Percentiles rank a stretch among this genome's conserved stretches.
Conservation (phyloP, 2,329 filamentous ascomycete genomes). For the Escovopsis sp. region DNA sequence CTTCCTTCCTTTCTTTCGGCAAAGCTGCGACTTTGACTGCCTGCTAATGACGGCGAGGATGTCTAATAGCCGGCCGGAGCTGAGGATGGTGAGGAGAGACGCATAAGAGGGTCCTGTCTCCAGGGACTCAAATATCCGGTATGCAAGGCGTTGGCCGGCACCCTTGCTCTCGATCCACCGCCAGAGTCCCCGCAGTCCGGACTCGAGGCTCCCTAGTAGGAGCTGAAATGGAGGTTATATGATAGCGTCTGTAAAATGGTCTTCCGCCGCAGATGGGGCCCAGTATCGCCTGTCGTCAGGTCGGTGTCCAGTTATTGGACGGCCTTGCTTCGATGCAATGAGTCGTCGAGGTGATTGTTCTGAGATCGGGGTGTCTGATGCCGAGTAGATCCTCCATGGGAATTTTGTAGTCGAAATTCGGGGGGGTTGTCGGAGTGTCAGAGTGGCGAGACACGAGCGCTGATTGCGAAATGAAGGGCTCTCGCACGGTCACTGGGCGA, state of each 20-base stretch:
- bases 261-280: not conserved
- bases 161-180: too few species aligned
- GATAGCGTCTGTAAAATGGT: not conserved
- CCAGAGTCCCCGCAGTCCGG: too few species aligned
- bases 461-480: not conserved
- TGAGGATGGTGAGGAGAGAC: too few species aligned
- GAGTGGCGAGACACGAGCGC: not conserved
- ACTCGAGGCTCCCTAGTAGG: too few species aligned
- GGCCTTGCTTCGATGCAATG: not conserved
- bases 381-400: constrained; percentile 6
- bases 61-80: too few species aligned
- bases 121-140: too few species aligned
- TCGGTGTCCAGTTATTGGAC: constrained; percentile 3
- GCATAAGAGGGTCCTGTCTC: too few species aligned
- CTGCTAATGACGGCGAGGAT: too few species aligned
- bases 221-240: too few species aligned
- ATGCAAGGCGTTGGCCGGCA: too few species aligned
- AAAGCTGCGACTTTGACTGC: too few species aligned
- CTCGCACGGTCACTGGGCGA: not conserved
- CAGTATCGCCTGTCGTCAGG: constrained; percentile 4
- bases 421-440: not conserved
- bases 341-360: constrained; percentile 1
- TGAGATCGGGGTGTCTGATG: not conserved
- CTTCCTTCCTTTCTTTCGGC: too few species aligned
- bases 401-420: not conserved